Evolutionary conservation across 192 early-diverging fungal species (phyloP).

Genomic region (Chytriomyces sp.): DNA sequence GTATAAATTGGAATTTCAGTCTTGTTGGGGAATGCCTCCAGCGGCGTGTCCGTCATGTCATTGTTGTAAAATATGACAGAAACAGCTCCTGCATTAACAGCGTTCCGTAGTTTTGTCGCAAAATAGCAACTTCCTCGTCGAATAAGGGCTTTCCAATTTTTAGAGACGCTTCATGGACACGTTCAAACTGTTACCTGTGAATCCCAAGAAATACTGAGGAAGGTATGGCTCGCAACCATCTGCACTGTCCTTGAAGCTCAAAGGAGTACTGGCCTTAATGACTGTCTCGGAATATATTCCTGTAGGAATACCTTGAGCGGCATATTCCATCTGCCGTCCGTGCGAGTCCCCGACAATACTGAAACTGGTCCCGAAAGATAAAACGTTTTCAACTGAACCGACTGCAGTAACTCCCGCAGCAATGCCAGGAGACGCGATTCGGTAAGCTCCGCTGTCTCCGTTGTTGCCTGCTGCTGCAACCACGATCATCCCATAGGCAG

Average conservation of each 20-base stretch:
- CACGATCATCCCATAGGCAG: slow-evolving; percentile 44
- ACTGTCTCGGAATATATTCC: neutral
- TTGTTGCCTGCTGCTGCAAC: slow-evolving; percentile 78
- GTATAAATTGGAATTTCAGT: slow-evolving; percentile 6
- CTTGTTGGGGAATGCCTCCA: neutral
- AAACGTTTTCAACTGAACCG: neutral
- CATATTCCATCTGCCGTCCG: neutral
- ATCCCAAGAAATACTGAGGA: neutral
- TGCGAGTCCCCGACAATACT: neutral
- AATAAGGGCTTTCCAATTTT: slow-evolving; percentile 52
- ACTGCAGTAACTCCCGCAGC: neutral
- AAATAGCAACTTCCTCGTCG: slow-evolving; percentile 73
- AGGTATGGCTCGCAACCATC: slow-evolving; percentile 11
- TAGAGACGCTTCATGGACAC: too few species aligned
- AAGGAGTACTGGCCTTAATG: neutral
- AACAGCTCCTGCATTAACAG: slow-evolving; percentile 18
- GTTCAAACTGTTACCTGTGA: slow-evolving; percentile 5
- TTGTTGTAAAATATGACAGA: slow-evolving; percentile 41
- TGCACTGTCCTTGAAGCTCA: neutral
- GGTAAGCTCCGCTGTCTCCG: slow-evolving; percentile 9
- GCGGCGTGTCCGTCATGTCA: neutral
- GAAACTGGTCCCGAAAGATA: neutral
- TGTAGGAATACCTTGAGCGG: neutral
- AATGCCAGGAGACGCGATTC: neutral
- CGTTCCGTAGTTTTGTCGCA: slow-evolving; percentile 58